Evolutionary conservation across 495 filamentous ascomycete genomes (phyloP), one percentile per base, ranked within the genome.

Genomic region (Gamarada debralockiae): DNA sequence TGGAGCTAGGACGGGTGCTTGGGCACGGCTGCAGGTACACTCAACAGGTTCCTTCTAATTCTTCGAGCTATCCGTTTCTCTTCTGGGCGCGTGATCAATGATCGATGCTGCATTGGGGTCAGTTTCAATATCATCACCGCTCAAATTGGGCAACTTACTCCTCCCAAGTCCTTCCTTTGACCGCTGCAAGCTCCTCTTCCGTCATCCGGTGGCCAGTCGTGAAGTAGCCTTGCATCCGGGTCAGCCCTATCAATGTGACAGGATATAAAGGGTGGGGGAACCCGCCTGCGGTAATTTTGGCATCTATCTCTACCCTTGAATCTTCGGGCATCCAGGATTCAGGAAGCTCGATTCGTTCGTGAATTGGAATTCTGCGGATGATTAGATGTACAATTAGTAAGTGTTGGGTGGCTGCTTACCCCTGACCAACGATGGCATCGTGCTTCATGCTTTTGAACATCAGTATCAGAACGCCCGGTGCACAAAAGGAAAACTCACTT

Each of bases 251-350:
- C 45, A 50, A n/a, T 6, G 37, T n/a, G 14, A 39, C 37, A 4
- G 38, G 12, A 33, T 37, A 22, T 29, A 52, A 55, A 42, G 48
- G 41, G 49, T 47, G 21, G 12, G 56, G 6, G 13, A 74, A 72
- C 90, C 69, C 89, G 97, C 93, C 92, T 23, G 92, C 90, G 57
- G 93, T 92, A 66, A 98, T 97, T 76, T 96, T 98, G 25, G 93
- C 93, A 72, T 98, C 93, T 63, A 98, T 98, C 70, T 98, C 93
- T 13, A 98, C 93, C 47, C 93, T 80, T 46, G 89, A 95, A 71
- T 98, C 93, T 59, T 84, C 89, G 33, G 93, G 93, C 58, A 98
- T 97, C 82, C 92, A 85, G 24, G 88, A 84, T 47, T 97, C 92
- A 18, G 93, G 93, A 43, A 98, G 91, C 34, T 93, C 92, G 37